Conservation (phyloP, 2,329 filamentous ascomycete species). For the Ceratocystis lukuohia region DNA sequence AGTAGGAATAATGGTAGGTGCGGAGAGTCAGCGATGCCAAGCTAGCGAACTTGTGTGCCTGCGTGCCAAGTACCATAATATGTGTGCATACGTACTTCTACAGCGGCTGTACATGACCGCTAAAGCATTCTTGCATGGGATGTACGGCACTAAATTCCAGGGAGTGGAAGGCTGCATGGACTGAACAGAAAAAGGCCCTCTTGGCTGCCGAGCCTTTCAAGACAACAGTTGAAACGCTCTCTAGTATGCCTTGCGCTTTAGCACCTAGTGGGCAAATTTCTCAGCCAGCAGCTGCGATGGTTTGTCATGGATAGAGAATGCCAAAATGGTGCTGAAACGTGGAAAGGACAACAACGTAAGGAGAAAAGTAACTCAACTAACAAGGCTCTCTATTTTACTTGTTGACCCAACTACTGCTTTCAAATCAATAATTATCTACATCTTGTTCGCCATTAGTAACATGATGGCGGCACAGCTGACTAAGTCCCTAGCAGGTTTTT, state of each 20-base stretch:
- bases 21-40: background rate
- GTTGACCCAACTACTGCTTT: background rate
- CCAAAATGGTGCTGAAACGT: background rate
- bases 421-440: background rate
- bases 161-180: background rate
- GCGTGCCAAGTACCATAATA: background rate
- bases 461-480: slow-evolving; percentile 1
- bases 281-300: background rate
- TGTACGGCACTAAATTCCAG: background rate
- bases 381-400: too few species aligned
- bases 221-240: background rate
- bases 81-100: background rate
- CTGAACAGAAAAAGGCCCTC: background rate
- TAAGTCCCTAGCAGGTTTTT: background rate
- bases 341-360: background rate
- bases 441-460: background rate
- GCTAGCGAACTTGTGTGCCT: background rate
- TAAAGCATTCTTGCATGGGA: background rate
- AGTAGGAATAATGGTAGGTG: background rate
- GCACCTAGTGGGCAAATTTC: background rate
- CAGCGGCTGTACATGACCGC: background rate
- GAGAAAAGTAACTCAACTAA: background rate
- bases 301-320: background rate
- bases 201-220: background rate
- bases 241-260: background rate